Evolutionary conservation across 2,329 filamentous ascomycete genomes (phyloP).

Genomic region (Sclerotinia trifoliorum): DNA sequence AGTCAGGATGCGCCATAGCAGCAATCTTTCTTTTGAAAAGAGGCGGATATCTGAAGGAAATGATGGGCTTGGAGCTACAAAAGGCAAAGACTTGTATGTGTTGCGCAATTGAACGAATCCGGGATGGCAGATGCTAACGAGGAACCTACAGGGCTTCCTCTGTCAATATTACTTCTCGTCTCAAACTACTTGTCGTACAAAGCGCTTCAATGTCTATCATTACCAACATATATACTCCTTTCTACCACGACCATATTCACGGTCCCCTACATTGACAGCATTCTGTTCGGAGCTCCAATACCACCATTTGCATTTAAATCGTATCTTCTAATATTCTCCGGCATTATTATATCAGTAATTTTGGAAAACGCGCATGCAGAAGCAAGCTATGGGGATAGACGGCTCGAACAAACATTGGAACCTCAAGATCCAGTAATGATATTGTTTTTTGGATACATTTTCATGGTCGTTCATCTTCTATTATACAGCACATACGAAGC

Average conservation of each 20-base stretch:
- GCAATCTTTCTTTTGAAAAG: conserved; percentile 14
- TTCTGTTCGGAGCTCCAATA: conserved; percentile 16
- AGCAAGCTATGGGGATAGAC: conserved; percentile 16
- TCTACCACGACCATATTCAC: conserved; percentile 22
- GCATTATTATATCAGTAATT: conserved; percentile 19
- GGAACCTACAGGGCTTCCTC: conserved; percentile 17
- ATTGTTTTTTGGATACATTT: conserved; percentile 23
- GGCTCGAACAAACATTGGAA: conserved; percentile 22
- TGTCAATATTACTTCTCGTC: conserved; percentile 16
- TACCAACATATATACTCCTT: conserved; percentile 22
- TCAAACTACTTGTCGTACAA: conserved; percentile 20
- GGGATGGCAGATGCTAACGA: not conserved
- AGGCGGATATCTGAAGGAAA: conserved; percentile 16
- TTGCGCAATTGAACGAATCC: not conserved
- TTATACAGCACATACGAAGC: conserved; percentile 21
- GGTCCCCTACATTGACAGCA: conserved; percentile 18
- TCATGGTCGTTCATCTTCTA: conserved; percentile 14
- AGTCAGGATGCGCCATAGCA: conserved; percentile 15
- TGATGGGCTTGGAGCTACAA: conserved; percentile 8
- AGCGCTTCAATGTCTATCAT: conserved; percentile 22
- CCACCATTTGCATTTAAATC: conserved; percentile 15
- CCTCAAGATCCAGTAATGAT: conserved; percentile 21
- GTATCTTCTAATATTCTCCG: conserved; percentile 16
- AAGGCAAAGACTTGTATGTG: conserved; percentile 17
- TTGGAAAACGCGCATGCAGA: conserved; percentile 21